Conservation (phyloP, 2,329 filamentous ascomycete genomes). For the Chaetoscypha palmicola region DNA sequence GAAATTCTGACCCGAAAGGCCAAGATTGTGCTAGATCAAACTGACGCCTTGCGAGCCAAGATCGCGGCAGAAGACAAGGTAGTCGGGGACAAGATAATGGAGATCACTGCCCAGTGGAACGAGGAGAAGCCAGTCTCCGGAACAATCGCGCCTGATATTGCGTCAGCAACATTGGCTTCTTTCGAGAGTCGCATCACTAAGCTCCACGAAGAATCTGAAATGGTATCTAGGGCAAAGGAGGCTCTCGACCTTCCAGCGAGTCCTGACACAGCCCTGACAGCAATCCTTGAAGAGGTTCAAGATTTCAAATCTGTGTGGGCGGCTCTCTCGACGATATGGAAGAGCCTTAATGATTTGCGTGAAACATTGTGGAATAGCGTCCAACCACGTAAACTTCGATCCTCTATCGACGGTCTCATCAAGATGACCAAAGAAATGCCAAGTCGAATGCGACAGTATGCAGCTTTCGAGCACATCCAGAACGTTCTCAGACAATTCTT, state of each 20-base stretch:
- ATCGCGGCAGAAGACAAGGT: conserved; percentile 90
- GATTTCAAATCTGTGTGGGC: conserved; percentile 99
- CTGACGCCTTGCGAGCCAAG: conserved; percentile 88
- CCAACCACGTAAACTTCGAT: conserved; percentile 85
- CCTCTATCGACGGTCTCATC: conserved; percentile 82
- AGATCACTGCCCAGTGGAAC: conserved; percentile 83
- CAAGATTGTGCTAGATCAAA: conserved; percentile 94
- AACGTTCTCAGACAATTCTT: conserved; percentile 79
- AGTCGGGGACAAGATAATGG: conserved; percentile 78
- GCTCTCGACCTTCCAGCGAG: conserved; percentile 82
- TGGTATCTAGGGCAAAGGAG: conserved; percentile 95
- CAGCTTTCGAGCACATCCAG: conserved; percentile 98
- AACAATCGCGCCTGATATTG: conserved; percentile 82
- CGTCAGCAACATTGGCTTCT: conserved; percentile 69
- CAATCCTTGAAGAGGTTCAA: conserved; percentile 89
- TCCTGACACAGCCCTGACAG: conserved; percentile 71
- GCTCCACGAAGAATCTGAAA: conserved; percentile 80
- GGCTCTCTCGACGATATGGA: conserved; percentile 91
- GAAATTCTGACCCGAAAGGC: conserved; percentile 88
- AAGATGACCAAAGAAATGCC: conserved; percentile 99
- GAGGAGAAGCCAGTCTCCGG: conserved; percentile 96
- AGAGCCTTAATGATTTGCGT: conserved; percentile 85
- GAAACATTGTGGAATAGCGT: conserved; percentile 94
- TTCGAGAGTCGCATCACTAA: conserved; percentile 83
- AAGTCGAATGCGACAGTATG: conserved; percentile 96